Evolutionary conservation across 177 flowering plant genomes (phyloP).

Genomic region (Tripterygium wilfordii): DNA sequence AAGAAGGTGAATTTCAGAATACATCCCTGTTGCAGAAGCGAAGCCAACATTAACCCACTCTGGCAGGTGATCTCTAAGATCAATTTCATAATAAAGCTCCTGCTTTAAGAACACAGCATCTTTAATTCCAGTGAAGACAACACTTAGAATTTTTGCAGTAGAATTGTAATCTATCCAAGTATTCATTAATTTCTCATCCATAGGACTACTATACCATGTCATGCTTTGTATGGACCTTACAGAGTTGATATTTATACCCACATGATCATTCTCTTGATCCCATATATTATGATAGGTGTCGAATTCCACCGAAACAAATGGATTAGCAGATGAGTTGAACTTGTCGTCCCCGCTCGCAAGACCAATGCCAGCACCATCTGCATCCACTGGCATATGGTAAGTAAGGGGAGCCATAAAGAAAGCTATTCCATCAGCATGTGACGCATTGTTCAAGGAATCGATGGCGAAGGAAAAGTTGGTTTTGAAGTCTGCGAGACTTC

Average conservation of each 20-base stretch:
- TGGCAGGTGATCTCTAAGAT: slow-evolving; percentile 24
- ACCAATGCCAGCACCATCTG: too few species aligned
- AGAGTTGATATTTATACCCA: too few species aligned
- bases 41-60: slow-evolving; percentile 34
- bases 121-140: slow-evolving; percentile 17
- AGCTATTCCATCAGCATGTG: slow-evolving; percentile 27
- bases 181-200: slow-evolving; percentile 2
- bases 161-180: slow-evolving; percentile 29
- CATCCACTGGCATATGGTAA: too few species aligned
- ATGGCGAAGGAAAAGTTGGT: slow-evolving; percentile 25
- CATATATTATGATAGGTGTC: slow-evolving; percentile 11
- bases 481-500: slow-evolving; percentile 23
- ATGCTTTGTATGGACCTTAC: slow-evolving; percentile 8
- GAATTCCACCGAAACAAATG: slow-evolving; percentile 32
- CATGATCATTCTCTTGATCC: slow-evolving; percentile 22
- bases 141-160: slow-evolving; percentile 25
- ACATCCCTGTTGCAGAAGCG: slow-evolving; percentile 30
- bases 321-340: not conserved
- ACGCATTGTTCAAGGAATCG: not conserved
- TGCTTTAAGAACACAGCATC: not conserved
- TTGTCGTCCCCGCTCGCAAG: not conserved
- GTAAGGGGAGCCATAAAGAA: slow-evolving; percentile 31
- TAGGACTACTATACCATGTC: slow-evolving; percentile 9
- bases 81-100: slow-evolving; percentile 14
- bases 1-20: slow-evolving; percentile 6